A percentile compares a stretch with the other conserved stretches of the same genome.
Evolutionary conservation across 2,329 filamentous ascomycete genomes (phyloP).

Genomic region (Davidsoniella eucalypti): DNA sequence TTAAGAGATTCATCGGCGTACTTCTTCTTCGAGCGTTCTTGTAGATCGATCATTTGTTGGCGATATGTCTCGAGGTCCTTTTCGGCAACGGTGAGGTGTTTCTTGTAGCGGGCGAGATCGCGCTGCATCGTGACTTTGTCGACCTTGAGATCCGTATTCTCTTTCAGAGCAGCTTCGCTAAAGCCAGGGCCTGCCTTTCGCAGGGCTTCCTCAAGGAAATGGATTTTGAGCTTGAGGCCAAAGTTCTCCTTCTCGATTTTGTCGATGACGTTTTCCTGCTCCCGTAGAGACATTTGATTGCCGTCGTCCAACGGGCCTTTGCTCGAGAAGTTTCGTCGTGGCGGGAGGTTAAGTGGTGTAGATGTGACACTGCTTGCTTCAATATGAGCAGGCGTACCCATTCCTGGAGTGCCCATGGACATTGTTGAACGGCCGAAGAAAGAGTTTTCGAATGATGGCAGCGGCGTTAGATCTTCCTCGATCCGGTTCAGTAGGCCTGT

Average conservation of each 20-base stretch:
- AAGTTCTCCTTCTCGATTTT: slow-evolving; percentile 98
- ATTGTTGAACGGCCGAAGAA: slow-evolving; percentile 48
- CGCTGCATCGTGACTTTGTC: slow-evolving; percentile 78
- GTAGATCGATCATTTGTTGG: slow-evolving; percentile 64
- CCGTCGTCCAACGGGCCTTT: slow-evolving; percentile 64
- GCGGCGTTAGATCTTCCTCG: slow-evolving; percentile 55
- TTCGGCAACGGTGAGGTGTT: slow-evolving; percentile 67
- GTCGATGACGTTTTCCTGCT: slow-evolving; percentile 91
- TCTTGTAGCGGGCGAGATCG: slow-evolving; percentile 74
- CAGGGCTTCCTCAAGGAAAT: slow-evolving; percentile 85
- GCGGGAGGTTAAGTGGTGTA: slow-evolving; percentile 60
- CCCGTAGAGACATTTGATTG: slow-evolving; percentile 77
- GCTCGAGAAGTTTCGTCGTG: slow-evolving; percentile 39
- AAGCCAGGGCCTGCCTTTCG: slow-evolving; percentile 77
- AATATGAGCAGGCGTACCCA: slow-evolving; percentile 45
- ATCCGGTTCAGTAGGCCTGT: slow-evolving; percentile 39
- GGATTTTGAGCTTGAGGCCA: slow-evolving; percentile 87
- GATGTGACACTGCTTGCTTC: slow-evolving; percentile 66
- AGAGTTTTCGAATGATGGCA: slow-evolving; percentile 59
- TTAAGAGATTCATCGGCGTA: slow-evolving; percentile 56
- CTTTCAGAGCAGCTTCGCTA: slow-evolving; percentile 73
- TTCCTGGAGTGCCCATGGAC: slow-evolving; percentile 23
- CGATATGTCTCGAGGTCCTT: slow-evolving; percentile 73
- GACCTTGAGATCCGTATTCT: slow-evolving; percentile 93
- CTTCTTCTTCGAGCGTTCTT: slow-evolving; percentile 63